Conservation (phyloP, 2,329 filamentous ascomycete species). For the Epichloe uncinata region DNA sequence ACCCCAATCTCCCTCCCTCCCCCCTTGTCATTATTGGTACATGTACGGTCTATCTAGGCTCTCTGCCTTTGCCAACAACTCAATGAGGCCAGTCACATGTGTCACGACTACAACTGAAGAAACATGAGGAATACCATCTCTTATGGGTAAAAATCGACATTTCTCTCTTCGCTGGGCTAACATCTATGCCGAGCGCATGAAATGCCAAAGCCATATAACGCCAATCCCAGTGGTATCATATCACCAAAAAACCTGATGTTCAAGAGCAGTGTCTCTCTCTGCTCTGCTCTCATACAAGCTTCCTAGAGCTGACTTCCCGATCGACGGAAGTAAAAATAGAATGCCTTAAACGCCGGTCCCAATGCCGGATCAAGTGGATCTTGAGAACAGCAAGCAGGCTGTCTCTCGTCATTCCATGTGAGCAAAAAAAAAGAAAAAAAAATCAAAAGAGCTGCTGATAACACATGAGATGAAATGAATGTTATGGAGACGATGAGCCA, state of each 20-base stretch:
- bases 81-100: too few relatives aligned
- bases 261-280: constrained; percentile 7
- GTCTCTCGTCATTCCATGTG: not conserved
- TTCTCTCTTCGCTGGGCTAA: not conserved
- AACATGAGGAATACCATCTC: not conserved
- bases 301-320: not conserved
- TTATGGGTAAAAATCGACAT: not conserved
- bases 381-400: not conserved
- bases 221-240: constrained; percentile 25
- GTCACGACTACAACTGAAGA: not conserved
- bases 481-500: constrained; percentile 21
- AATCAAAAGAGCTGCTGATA: not conserved
- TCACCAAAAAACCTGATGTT: constrained; percentile 12
- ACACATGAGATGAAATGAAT: constrained; percentile 8
- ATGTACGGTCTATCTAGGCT: too few relatives aligned
- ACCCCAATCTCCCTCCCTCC: too few relatives aligned
- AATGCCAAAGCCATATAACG: constrained; percentile 10
- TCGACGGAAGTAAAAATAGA: not conserved
- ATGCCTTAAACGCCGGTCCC: constrained; percentile 5
- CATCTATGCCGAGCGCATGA: not conserved
- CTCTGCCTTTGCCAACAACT: too few relatives aligned
- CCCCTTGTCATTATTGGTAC: too few relatives aligned
- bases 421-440: not conserved
- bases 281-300: constrained; percentile 2
- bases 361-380: not conserved